phyloP scores from a whole-genome alignment of 2,329 filamentous ascomycete species.

The Aspergillus quadricinctus region DNA sequence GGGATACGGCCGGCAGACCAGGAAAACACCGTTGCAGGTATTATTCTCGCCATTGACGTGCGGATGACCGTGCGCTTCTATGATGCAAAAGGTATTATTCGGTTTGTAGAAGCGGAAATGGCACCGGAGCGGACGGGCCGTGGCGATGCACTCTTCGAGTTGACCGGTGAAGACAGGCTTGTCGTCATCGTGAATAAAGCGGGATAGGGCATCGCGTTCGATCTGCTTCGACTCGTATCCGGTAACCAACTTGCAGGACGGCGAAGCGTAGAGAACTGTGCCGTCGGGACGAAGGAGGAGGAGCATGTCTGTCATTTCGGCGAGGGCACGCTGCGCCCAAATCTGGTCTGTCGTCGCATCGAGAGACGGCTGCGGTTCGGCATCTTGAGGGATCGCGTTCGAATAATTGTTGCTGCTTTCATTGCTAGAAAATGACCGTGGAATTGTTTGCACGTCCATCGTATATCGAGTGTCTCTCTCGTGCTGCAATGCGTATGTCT shows the following conservation, averaged over 20 bases:
- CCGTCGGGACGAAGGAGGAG: slow-evolving; percentile 84
- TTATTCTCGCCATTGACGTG: slow-evolving; percentile 69
- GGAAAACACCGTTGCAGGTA: slow-evolving; percentile 84
- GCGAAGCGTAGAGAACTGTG: slow-evolving; percentile 79
- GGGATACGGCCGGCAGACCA: slow-evolving; percentile 87
- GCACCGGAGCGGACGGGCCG: slow-evolving; percentile 71
- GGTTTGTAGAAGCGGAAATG: slow-evolving; percentile 80
- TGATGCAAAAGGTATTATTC: slow-evolving; percentile 70
- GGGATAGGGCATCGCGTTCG: slow-evolving; percentile 69
- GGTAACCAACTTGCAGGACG: slow-evolving; percentile 68
- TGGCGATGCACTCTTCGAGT: slow-evolving; percentile 83
- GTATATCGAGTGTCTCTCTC: slow-evolving; percentile 8
- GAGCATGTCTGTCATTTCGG: slow-evolving; percentile 83
- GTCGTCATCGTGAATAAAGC: slow-evolving; percentile 84
- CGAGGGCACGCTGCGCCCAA: slow-evolving; percentile 84
- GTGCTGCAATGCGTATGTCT: slow-evolving; percentile 2
- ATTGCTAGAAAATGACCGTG: slow-evolving; percentile 11
- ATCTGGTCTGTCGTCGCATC: slow-evolving; percentile 65
- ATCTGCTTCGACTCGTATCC: slow-evolving; percentile 70
- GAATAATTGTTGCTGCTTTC: neutral
- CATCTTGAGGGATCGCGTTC: slow-evolving; percentile 1
- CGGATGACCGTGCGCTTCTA: slow-evolving; percentile 89
- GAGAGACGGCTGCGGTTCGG: slow-evolving; percentile 21
- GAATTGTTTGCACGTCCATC: slow-evolving; percentile 9
- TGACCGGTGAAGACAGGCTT: slow-evolving; percentile 77